Evolutionary conservation across 2,329 filamentous ascomycete genomes (phyloP).

Genomic region (Aschersonia sp.): DNA sequence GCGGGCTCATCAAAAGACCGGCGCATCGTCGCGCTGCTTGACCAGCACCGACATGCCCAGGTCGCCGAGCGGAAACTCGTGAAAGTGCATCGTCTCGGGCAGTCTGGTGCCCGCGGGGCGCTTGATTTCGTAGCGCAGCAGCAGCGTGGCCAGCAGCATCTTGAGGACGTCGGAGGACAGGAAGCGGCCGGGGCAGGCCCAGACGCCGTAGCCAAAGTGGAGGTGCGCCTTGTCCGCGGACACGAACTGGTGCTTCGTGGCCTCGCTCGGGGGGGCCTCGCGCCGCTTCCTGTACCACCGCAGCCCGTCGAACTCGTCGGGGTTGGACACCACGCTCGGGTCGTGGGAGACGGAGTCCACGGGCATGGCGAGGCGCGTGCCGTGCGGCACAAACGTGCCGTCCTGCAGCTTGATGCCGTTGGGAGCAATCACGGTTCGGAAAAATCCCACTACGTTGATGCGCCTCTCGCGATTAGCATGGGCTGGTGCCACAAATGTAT

Average conservation of each 20-base stretch:
- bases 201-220: conserved; percentile 6
- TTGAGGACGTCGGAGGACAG: conserved; percentile 5
- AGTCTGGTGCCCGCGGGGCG: conserved; percentile 1
- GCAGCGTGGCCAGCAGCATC: conserved; percentile 2
- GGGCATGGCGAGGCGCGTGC: conserved; percentile 3
- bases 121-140: conserved; percentile 4
- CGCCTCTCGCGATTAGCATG: too few species aligned
- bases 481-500: too few species aligned
- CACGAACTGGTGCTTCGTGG: conserved; percentile 5
- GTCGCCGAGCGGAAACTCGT: conserved; percentile 4
- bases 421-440: conserved; percentile 4
- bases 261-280: background rate
- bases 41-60: conserved; percentile 3
- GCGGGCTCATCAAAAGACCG: background rate
- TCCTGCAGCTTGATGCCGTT: conserved; percentile 5
- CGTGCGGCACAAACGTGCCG: conserved; percentile 3
- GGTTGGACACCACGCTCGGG: background rate
- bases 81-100: conserved; percentile 2
- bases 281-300: conserved; percentile 4
- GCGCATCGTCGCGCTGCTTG: background rate
- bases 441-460: conserved; percentile 3
- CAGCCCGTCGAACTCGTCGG: conserved; percentile 3
- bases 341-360: conserved; percentile 3
- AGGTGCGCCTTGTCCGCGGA: conserved; percentile 5
- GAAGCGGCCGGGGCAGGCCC: conserved; percentile 6